Evolutionary conservation across 2,329 filamentous ascomycete genomes (phyloP), one percentile per base, ranked within the genome.

Genomic region (Penicillium vulpinum): DNA sequence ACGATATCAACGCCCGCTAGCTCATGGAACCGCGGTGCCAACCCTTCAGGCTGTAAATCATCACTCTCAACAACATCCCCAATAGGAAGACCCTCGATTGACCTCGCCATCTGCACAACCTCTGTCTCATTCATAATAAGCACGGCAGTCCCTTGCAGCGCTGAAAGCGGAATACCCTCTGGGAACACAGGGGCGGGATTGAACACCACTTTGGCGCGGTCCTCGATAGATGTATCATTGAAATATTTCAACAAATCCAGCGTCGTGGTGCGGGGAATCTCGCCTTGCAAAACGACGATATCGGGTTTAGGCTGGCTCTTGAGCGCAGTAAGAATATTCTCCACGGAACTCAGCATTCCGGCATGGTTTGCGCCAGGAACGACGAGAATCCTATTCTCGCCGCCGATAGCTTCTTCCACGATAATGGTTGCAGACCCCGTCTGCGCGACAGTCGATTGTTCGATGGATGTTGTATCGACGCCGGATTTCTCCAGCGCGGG

Each of bases 151-250:
- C 56, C 41, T 7, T 41, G 40, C 18, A 67, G 16, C 28, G 62
- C 51, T 0, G 33, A 38, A 11, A 63, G 38, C 2, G 89, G 89
- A 4, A 95, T 75, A 11, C 75, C 69, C 51, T 86, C 80, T 2
- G 91, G 90, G 5, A 87, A 88, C 8, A 91, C 91, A 15, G 91
- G 90, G 4, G 91, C 91, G 11, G 91, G 90, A 72, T 96, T 96
- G 61, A 95, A 81, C 16, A 95, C 80, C 1, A 91, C 87, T 31
- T 80, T 56, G 2, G 54, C 50, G 1, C 54, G 50, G 2, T 58
- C 45, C 4, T 4, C 28, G 1, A n/a, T 33, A 2, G 45, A 45
- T 24, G 10, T 44, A 16, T 47, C 44, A 35, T 66, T 66, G 36
- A 61, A 66, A 41, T 62, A 59, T 15, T 65, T 43, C 29, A 66